These are phyloP conservation scores for Dendrobium officinale DNA, from an alignment of 106 monocot genomes.

Conservation along the genomic window DNA sequence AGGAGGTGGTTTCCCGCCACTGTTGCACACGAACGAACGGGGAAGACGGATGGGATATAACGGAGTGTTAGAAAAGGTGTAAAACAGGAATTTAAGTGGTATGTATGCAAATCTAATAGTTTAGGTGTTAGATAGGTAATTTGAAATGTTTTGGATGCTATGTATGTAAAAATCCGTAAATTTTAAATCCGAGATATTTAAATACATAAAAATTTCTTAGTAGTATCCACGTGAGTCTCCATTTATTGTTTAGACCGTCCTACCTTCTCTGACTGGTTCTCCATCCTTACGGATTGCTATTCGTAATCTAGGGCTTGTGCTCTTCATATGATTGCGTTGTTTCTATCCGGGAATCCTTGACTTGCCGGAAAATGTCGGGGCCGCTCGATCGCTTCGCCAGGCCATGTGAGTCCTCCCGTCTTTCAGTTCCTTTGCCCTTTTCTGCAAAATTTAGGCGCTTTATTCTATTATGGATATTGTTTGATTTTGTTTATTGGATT, in stretches of 20 bases:
- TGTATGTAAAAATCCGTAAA: no score
- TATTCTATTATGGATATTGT: background rate
- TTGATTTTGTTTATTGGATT: background rate
- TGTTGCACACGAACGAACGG: no score
- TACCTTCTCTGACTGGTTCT: background rate
- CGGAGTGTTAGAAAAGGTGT: no score
- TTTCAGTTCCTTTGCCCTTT: background rate
- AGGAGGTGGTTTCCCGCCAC: conserved; percentile 37
- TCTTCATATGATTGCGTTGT: background rate
- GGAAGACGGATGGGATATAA: no score
- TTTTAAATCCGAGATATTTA: no score
- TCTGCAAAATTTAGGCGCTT: background rate
- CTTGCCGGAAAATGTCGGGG: conserved; percentile 10
- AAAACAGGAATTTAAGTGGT: no score
- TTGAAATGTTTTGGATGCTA: no score
- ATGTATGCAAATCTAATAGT: no score
- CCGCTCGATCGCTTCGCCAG: conserved; percentile 15
- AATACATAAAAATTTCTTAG: no score
- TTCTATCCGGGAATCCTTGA: background rate
- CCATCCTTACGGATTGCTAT: background rate
- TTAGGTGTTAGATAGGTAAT: no score
- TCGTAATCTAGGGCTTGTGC: conserved; percentile 3
- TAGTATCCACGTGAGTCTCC: no score
- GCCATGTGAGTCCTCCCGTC: background rate
- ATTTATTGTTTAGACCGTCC: background rate